Percentiles rank a stretch among this genome's conserved stretches.
These are phyloP conservation scores for Aspergillus homomorphus DNA, from an alignment of 495 filamentous ascomycete genomes.

Conservation along the genomic window DNA sequence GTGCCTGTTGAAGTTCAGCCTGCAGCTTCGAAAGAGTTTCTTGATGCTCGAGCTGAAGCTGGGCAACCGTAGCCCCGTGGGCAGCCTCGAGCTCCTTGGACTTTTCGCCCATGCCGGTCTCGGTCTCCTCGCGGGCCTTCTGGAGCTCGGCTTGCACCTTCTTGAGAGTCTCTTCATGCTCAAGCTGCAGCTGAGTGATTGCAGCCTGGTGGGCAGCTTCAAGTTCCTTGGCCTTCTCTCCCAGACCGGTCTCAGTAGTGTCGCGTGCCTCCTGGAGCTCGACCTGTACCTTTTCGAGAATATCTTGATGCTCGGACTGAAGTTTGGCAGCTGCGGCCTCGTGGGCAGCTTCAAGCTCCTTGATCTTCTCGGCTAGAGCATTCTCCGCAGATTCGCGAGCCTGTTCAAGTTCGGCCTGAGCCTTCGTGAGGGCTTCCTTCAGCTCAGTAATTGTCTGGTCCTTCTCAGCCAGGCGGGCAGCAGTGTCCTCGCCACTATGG, in stretches of 20 bases:
- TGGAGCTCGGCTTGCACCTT: not conserved
- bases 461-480: slow-evolving; percentile 33
- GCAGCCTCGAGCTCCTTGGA: slow-evolving; percentile 2
- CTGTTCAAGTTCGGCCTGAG: slow-evolving; percentile 37
- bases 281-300: slow-evolving; percentile 11
- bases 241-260: not conserved
- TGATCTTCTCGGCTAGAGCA: slow-evolving; percentile 33
- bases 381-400: slow-evolving; percentile 29
- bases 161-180: slow-evolving; percentile 35
- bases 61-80: not conserved
- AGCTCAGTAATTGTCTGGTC: slow-evolving; percentile 39
- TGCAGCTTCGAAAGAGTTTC: not conserved
- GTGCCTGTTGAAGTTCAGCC: too few species aligned
- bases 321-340: slow-evolving; percentile 33
- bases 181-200: slow-evolving; percentile 32
- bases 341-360: slow-evolving; percentile 41
- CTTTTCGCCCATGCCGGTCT: not conserved
- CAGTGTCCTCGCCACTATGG: slow-evolving; percentile 26
- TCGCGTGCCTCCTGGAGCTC: slow-evolving; percentile 19
- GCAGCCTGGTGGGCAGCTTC: slow-evolving; percentile 35
- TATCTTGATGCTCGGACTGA: slow-evolving; percentile 38
- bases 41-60: slow-evolving; percentile 1
- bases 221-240: slow-evolving; percentile 27
- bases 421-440: slow-evolving; percentile 32
- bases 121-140: not conserved